A percentile compares a stretch with the other conserved stretches of the same genome.
Evolutionary conservation across 176 grass and related monocot species (phyloP).

Genomic region (Poa pratensis): DNA sequence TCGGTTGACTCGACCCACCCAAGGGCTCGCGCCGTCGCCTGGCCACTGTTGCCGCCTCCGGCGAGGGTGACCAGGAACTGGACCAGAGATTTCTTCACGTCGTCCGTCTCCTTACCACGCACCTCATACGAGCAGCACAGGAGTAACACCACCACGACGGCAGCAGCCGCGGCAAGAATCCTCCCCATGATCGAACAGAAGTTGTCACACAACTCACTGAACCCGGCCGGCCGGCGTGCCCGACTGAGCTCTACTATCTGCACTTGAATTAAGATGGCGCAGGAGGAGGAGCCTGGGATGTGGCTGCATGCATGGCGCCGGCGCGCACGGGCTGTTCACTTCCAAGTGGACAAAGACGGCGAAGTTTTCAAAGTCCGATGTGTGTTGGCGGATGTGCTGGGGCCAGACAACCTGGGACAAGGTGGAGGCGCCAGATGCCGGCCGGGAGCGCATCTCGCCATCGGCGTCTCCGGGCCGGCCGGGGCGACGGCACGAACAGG

Average conservation of each 20-base stretch:
- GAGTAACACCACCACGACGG: neutral
- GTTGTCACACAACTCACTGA: neutral
- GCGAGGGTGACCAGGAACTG: constrained; percentile 43
- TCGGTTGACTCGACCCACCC: constrained; percentile 30
- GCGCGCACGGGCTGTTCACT: neutral
- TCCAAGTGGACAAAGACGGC: constrained; percentile 9
- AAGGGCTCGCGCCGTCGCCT: neutral
- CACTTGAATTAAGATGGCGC: constrained; percentile 16
- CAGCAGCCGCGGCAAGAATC: neutral
- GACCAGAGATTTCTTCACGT: constrained; percentile 39
- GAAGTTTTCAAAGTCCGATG: constrained; percentile 13
- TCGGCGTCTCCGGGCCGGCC: constrained; percentile 28
- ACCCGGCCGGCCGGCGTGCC: neutral
- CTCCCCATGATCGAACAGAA: neutral
- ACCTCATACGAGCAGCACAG: neutral
- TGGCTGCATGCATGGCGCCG: constrained; percentile 28
- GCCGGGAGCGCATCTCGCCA: constrained; percentile 21
- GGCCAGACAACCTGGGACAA: constrained; percentile 24
- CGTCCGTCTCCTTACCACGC: neutral
- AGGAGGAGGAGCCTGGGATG: neutral
- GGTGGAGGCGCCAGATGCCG: constrained; percentile 38
- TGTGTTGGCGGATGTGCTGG: constrained; percentile 16
- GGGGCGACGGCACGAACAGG: constrained; percentile 27
- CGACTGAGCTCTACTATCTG: neutral
- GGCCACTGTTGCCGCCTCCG: neutral